These are phyloP conservation scores for Piper longum DNA, from an alignment of 164 flowering plant genomes.

Conservation along the genomic window DNA sequence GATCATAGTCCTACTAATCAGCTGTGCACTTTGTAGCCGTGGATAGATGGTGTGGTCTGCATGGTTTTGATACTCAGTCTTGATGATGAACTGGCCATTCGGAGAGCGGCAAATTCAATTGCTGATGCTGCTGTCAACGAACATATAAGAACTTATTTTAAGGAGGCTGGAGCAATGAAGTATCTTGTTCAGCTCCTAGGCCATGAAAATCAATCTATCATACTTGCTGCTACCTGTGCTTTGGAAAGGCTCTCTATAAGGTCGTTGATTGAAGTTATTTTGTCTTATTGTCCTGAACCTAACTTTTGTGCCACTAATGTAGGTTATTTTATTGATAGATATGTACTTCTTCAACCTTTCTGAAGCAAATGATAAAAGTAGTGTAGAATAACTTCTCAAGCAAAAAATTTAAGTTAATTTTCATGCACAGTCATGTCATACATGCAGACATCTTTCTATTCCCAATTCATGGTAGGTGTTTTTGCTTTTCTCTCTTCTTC, in stretches of 20 bases:
- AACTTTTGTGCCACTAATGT: neutral
- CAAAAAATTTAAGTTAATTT: neutral
- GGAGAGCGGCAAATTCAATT: conserved; percentile 63
- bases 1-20: conserved; percentile 13
- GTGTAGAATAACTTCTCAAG: neutral
- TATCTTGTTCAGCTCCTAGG: conserved; percentile 42
- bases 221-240: conserved; percentile 41
- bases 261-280: conserved; percentile 14
- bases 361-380: neutral
- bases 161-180: conserved; percentile 75
- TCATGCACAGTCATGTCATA: neutral
- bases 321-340: no score
- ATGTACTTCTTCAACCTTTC: neutral
- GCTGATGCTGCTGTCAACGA: conserved; percentile 70
- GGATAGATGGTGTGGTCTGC: conserved; percentile 82
- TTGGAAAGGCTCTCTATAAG: conserved; percentile 70
- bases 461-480: neutral
- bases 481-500: neutral
- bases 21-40: conserved; percentile 49
- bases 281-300: neutral
- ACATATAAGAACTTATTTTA: conserved; percentile 56
- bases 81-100: conserved; percentile 53
- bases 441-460: no score
- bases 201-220: conserved; percentile 31
- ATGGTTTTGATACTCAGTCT: conserved; percentile 74